Base-by-base conservation (phyloP, 805 yeast species). In the Candida sithepensis region DNA sequence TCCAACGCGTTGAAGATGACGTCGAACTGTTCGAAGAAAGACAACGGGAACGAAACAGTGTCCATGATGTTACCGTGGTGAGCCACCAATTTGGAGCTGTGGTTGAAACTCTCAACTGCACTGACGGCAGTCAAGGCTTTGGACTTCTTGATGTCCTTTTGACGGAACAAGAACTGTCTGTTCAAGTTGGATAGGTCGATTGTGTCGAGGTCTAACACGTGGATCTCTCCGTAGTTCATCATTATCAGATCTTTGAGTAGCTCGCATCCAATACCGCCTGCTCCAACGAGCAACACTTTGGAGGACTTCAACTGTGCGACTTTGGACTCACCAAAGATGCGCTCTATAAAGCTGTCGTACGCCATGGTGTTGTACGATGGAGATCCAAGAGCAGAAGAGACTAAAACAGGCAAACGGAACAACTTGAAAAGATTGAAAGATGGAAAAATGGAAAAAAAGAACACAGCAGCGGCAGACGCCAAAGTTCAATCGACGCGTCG, bases 231-330 rank as follows among this genome's bases (percentile, higher is more conserved):
- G 54, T 84, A 85, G 7, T 94, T 91, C 64, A 87, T 73, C 52
- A 89, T 67, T 4, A 88, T 80, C 43, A 91, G 70, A 60, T 91
- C 85, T 61, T 91, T 91, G 48, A 91, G 70, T 40, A 91, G 69
- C 64, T 91, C 98, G 64, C 96, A 91, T 2, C 98, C 98, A 54
- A 91, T 90, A 6, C 98, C 98, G 26, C 98, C 98, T 1, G 97
- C 96, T 3, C 98, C 98, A 2, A 91, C 95, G 67, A 91, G 70
- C 24, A 91, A 69, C 13, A 90, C 88, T 52, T 79, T 84, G 6
- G 86, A 57, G 10, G 48, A 19, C n/a, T 60, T 57, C 38, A 78
- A 56, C 19, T 48, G 20, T 1, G 48, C 43, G 40, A 64, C 64
- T 13, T 64, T 54, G 12, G 65, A 67, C 0, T 56, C 61, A 1